These are phyloP conservation scores for Fraxinus floribunda DNA, from an alignment of 305 asterid species.

Conservation along the genomic window DNA sequence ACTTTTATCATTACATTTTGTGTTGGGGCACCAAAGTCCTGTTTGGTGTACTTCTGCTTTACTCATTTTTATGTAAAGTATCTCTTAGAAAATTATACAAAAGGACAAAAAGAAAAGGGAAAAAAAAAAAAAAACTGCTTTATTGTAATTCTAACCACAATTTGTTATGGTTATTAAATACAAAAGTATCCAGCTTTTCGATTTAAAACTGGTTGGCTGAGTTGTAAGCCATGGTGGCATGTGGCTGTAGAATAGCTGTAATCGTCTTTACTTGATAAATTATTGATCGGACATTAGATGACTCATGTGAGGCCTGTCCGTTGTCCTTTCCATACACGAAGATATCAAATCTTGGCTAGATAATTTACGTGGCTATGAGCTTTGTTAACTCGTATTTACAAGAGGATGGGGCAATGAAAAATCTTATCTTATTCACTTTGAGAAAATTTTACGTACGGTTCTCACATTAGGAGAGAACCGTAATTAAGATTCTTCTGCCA, in stretches of 20 bases:
- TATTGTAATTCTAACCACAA: not conserved
- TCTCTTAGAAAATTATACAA: not conserved
- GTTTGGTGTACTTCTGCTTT: not conserved
- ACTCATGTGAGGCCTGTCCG: slow-evolving; percentile 29
- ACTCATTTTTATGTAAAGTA: not conserved
- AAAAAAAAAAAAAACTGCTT: no score
- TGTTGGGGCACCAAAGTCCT: not conserved
- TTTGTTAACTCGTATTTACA: no score
- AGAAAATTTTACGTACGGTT: no score
- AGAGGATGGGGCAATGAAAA: no score
- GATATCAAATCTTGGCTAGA: not conserved
- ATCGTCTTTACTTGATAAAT: slow-evolving; percentile 17
- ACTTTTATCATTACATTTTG: not conserved
- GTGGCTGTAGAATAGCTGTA: not conserved
- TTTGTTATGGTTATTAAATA: not conserved
- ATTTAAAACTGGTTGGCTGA: not conserved
- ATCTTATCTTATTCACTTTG: no score
- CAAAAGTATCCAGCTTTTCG: not conserved
- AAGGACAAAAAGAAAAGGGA: no score
- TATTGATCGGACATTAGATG: slow-evolving; percentile 35
- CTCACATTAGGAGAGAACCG: no score
- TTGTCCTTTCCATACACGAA: slow-evolving; percentile 3
- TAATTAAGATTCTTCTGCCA: no score
- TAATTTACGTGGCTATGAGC: not conserved
- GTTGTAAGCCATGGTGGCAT: slow-evolving; percentile 23